Evolutionary conservation across 2,329 filamentous ascomycete genomes (phyloP).

Genomic region (Sclerotinia spermophila): DNA sequence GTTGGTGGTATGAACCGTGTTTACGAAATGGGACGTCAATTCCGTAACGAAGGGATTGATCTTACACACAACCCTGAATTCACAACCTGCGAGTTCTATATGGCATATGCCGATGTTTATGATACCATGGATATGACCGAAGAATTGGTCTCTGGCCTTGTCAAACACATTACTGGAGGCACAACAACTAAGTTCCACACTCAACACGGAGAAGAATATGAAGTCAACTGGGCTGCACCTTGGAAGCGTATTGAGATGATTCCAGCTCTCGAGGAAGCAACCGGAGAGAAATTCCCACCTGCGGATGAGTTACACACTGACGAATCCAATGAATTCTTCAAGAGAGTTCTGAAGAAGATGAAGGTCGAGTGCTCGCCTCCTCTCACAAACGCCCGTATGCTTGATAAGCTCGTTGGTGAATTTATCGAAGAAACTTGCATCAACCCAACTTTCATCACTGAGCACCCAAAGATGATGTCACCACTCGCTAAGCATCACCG

Average conservation of each 20-base stretch:
- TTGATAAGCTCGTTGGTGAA: conserved; percentile 90
- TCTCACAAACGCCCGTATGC: conserved; percentile 90
- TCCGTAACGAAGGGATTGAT: conserved; percentile 89
- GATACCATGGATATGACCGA: conserved; percentile 90
- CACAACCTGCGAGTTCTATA: conserved; percentile 96
- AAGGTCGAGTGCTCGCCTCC: conserved; percentile 87
- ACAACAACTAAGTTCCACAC: conserved; percentile 85
- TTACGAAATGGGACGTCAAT: conserved; percentile 93
- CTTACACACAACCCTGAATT: conserved; percentile 98
- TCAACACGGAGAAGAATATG: conserved; percentile 78
- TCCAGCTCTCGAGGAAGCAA: conserved; percentile 80
- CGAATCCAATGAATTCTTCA: conserved; percentile 86
- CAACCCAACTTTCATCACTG: conserved; percentile 87
- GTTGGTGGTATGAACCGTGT: conserved; percentile 93
- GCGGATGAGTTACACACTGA: conserved; percentile 82
- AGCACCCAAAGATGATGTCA: conserved; percentile 87
- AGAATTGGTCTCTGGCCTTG: conserved; percentile 83
- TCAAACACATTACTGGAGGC: conserved; percentile 82
- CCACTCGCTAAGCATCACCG: conserved; percentile 96
- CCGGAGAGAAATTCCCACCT: conserved; percentile 89
- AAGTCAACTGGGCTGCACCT: conserved; percentile 93
- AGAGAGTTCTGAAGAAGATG: conserved; percentile 78
- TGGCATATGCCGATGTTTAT: conserved; percentile 87
- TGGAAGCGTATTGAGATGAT: conserved; percentile 98
- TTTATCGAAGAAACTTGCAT: conserved; percentile 93